Percentiles rank a stretch among this genome's conserved stretches.
These are phyloP conservation scores for Rhizopus delemar DNA, from an alignment of 371 early-diverging fungal species.

Conservation along the genomic window DNA sequence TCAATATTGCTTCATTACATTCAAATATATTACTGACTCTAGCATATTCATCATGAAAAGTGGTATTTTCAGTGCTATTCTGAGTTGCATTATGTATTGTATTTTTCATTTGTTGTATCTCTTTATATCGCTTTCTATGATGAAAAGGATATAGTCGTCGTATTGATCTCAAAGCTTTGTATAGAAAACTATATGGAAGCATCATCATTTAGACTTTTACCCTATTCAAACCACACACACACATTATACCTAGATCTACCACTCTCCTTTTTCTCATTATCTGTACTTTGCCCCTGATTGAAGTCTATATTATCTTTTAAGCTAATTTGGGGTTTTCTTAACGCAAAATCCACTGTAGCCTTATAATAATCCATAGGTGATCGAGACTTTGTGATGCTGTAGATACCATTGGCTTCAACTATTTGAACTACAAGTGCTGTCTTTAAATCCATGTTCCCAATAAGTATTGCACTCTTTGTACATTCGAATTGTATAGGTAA, in stretches of 20 bases:
- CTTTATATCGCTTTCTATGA: conserved; percentile 33
- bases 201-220: no score
- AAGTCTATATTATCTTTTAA: conserved; percentile 72
- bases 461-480: conserved; percentile 69
- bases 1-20: conserved; percentile 59
- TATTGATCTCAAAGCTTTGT: conserved; percentile 4
- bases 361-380: conserved; percentile 65
- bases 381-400: conserved; percentile 57
- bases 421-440: conserved; percentile 65
- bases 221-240: no score
- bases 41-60: conserved; percentile 71
- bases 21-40: conserved; percentile 68
- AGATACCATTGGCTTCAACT: conserved; percentile 64
- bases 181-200: neutral
- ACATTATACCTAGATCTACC: neutral
- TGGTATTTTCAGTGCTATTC: conserved; percentile 30
- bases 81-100: conserved; percentile 43
- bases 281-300: neutral
- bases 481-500: conserved; percentile 76
- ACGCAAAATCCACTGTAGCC: conserved; percentile 52
- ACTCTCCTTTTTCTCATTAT: neutral
- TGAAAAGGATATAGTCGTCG: conserved; percentile 24
- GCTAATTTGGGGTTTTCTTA: conserved; percentile 59
- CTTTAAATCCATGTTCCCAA: conserved; percentile 76
- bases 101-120: conserved; percentile 53